phyloP scores from a whole-genome alignment of 305 asterid genomes.

The Fraxinus ornus region DNA sequence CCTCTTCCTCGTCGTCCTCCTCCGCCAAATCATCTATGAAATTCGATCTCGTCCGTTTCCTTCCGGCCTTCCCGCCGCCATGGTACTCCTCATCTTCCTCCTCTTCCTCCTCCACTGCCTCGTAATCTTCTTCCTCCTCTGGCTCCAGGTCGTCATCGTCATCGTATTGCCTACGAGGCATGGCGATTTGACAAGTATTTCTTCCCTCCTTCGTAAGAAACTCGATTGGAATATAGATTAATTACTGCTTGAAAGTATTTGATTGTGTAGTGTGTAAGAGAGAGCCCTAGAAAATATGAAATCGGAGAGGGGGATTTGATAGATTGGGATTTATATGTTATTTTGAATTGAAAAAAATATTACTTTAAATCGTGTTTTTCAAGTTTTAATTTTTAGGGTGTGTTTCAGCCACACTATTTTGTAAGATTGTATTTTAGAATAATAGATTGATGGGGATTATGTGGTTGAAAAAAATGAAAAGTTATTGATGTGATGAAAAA shows the following conservation, averaged over 20 bases:
- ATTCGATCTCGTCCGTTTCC: slow-evolving; percentile 61
- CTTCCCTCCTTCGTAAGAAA: background rate
- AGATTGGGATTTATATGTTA: background rate
- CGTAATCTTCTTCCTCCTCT: slow-evolving; percentile 64
- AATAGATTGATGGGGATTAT: no score
- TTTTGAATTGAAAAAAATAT: background rate
- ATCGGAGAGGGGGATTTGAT: background rate
- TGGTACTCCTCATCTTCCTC: slow-evolving; percentile 66
- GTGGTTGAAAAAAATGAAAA: no score
- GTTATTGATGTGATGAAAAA: no score
- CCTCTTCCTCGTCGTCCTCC: slow-evolving; percentile 65
- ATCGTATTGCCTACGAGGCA: slow-evolving; percentile 55
- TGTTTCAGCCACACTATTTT: no score
- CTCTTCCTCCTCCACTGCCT: slow-evolving; percentile 46
- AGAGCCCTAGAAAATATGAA: slow-evolving; percentile 28
- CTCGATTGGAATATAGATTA: background rate
- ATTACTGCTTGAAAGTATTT: background rate
- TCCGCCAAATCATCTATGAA: slow-evolving; percentile 80
- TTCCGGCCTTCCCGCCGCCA: slow-evolving; percentile 58
- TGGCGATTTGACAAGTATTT: slow-evolving; percentile 16
- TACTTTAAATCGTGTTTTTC: no score
- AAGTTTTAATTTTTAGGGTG: no score
- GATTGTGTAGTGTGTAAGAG: background rate
- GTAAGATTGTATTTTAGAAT: no score
- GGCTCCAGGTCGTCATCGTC: slow-evolving; percentile 43